These are phyloP conservation scores for Rhodotorula babjevae DNA, from an alignment of 768 basidiomycete species.

Conservation along the genomic window DNA sequence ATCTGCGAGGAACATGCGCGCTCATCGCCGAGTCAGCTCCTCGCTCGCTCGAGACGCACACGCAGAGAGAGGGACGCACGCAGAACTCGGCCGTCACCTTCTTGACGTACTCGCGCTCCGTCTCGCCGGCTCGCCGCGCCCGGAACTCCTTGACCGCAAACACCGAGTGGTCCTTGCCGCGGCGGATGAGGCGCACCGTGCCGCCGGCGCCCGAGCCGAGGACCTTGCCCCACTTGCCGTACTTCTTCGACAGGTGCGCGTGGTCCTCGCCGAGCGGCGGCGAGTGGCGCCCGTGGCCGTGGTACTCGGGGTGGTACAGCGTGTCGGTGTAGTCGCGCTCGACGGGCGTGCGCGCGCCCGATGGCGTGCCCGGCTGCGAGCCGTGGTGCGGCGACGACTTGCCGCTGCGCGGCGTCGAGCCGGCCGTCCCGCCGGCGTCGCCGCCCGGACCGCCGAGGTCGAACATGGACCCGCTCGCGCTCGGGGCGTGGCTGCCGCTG, in stretches of 20 bases:
- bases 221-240: slow-evolving; percentile 96
- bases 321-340: slow-evolving; percentile 45
- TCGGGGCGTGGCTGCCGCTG: neutral
- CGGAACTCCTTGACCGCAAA: slow-evolving; percentile 98
- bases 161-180: slow-evolving; percentile 51
- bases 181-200: slow-evolving; percentile 90
- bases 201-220: slow-evolving; percentile 97
- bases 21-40: neutral
- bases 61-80: slow-evolving; percentile 57
- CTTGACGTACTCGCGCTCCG: slow-evolving; percentile 96
- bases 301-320: slow-evolving; percentile 44
- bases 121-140: slow-evolving; percentile 78
- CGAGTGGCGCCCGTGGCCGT: slow-evolving; percentile 49
- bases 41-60: neutral
- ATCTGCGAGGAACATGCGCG: neutral
- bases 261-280: slow-evolving; percentile 78
- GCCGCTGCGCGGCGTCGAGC: slow-evolving; percentile 28
- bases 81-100: slow-evolving; percentile 99
- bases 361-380: slow-evolving; percentile 33
- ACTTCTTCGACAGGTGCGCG: slow-evolving; percentile 93
- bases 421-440: neutral
- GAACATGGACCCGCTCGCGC: neutral
- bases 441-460: slow-evolving; percentile 6
- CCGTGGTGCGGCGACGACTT: slow-evolving; percentile 26
- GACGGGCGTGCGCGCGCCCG: slow-evolving; percentile 40